Percentiles rank a stretch among this genome's conserved stretches.
Evolutionary conservation across 1,139 yeast species (phyloP).

Genomic region (Suhomyces bolitotheri): DNA sequence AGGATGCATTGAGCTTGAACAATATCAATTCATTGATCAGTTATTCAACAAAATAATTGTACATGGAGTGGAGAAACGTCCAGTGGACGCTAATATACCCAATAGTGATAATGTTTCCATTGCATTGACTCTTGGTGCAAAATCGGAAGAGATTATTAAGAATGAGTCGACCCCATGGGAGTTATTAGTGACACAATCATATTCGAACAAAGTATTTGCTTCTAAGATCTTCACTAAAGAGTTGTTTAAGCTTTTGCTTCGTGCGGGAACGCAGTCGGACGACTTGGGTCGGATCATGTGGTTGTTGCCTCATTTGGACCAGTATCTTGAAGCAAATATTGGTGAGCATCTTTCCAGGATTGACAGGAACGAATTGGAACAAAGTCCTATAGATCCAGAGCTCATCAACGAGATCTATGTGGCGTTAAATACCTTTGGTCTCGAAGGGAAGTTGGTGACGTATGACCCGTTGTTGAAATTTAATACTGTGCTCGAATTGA

Average conservation of each 20-base stretch:
- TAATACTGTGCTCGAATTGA: constrained; percentile 4
- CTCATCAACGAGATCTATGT: constrained; percentile 14
- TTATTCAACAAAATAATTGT: constrained; percentile 38
- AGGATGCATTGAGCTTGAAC: constrained; percentile 30
- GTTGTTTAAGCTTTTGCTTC: constrained; percentile 27
- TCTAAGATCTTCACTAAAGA: constrained; percentile 26
- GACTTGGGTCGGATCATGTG: constrained; percentile 43
- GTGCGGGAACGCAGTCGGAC: constrained; percentile 28
- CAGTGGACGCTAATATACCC: background rate
- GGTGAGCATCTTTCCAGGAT: constrained; percentile 11
- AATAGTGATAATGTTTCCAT: constrained; percentile 11
- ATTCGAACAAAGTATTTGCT: constrained; percentile 16
- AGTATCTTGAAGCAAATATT: constrained; percentile 20
- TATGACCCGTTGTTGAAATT: constrained; percentile 13
- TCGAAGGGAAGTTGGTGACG: constrained; percentile 19
- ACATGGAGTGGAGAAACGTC: constrained; percentile 22
- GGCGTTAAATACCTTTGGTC: constrained; percentile 17
- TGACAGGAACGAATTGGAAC: constrained; percentile 8
- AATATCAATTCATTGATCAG: constrained; percentile 34
- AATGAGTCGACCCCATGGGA: constrained; percentile 7
- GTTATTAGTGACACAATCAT: constrained; percentile 18
- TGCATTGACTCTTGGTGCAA: constrained; percentile 21
- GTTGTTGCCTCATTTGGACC: constrained; percentile 41
- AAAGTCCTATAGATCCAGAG: constrained; percentile 14
- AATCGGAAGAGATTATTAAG: constrained; percentile 6